Evolutionary conservation across 495 filamentous ascomycete genomes (phyloP), one percentile per base, ranked within the genome.

Genomic region (Hypoxylon fragiforme): DNA sequence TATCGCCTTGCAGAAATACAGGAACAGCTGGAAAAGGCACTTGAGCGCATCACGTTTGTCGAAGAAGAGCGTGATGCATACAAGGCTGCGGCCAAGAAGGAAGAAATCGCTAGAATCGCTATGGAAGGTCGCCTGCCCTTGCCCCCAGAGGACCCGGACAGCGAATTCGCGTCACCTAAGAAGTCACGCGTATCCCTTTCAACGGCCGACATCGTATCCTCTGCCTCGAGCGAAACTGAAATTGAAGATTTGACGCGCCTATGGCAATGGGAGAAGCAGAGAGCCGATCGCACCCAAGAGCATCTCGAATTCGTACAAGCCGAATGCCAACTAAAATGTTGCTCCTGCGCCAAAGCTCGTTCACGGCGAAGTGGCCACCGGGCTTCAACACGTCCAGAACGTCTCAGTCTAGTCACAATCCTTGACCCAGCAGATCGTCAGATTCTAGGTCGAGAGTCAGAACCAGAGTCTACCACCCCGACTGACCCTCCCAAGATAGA

Each of bases 241-340:
- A 68, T 88, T 28, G 82, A 84, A 5, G 75, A 83, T 15, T 60
- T 92, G 9, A 76, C 75, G 20, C 77, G 81, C n/a, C 77, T 84
- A 9, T 79, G 90, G 35, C 67, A 81, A 32, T 78, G 73, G 64
- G 88, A 94, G 72, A 83, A 77, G 63, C 81, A 80, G 44, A 73
- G 83, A 35, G 81, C 89, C 37, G 72, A 80, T 24, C 77, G 85
- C 12, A 86, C 88, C 0, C 79, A 91, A 49, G 86, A 88, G 11
- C 82, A 85, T 59, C 73, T 92, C 19, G 80, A 91, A n/a, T 95
- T 91, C 65, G 73, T 96, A 75, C 82, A 88, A 58, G 79, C 87
- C 53, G 89, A 95, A 66, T 95, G 91, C 68, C 79, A 84, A 38
- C 83, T 92, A 49, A 79, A 81, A 48, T 81, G 81, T 66, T 94